A percentile compares a stretch with the other conserved stretches of the same genome.
Evolutionary conservation across 805 yeast genomes (phyloP).

Genomic region (Pichia insulana): DNA sequence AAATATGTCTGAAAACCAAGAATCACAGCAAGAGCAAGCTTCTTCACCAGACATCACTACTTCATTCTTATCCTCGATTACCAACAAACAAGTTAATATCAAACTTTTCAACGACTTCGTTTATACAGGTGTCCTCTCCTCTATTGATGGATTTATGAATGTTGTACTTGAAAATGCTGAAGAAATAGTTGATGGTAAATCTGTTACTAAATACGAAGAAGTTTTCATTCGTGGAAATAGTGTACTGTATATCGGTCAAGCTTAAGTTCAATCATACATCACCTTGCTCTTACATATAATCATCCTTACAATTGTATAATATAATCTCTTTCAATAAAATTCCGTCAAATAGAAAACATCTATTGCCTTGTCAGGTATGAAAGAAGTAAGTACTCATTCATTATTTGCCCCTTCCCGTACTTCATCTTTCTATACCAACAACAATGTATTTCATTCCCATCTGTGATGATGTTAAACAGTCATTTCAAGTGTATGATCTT

Average conservation of each 20-base stretch:
- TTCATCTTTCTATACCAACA: no score
- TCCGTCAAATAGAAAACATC: no score
- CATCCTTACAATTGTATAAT: neutral
- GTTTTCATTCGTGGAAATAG: slow-evolving; percentile 83
- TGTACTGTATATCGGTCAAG: slow-evolving; percentile 41
- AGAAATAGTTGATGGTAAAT: slow-evolving; percentile 49
- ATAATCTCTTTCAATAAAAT: neutral
- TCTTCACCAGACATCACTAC: slow-evolving; percentile 10
- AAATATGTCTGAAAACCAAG: neutral
- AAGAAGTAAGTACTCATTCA: no score
- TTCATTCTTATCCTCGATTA: slow-evolving; percentile 64
- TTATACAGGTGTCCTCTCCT: slow-evolving; percentile 56
- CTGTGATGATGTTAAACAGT: neutral
- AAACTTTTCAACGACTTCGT: slow-evolving; percentile 82
- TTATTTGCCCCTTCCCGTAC: no score
- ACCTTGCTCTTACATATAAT: neutral
- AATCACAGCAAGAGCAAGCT: neutral
- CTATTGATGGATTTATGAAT: slow-evolving; percentile 96
- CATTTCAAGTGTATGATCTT: neutral
- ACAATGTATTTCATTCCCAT: slow-evolving; percentile 3
- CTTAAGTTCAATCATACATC: neutral
- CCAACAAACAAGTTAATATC: slow-evolving; percentile 73
- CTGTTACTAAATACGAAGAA: slow-evolving; percentile 53
- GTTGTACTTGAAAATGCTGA: slow-evolving; percentile 73
- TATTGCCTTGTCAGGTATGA: no score